Evolutionary conservation across 148 eudicot species (phyloP).

Genomic region (Arctostaphylos glauca): DNA sequence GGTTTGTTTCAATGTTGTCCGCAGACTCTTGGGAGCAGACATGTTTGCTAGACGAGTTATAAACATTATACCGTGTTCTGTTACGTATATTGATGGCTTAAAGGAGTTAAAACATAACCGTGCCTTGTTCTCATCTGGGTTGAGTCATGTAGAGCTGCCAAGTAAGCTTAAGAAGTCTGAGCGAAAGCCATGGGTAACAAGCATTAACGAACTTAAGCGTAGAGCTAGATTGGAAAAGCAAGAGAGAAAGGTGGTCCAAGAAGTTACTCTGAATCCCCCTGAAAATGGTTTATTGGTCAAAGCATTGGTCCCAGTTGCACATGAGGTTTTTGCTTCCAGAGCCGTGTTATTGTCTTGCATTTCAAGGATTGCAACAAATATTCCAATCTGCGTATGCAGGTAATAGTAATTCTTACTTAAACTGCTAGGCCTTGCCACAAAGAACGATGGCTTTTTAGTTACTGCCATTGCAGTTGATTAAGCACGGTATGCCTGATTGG

Average conservation of each 20-base stretch:
- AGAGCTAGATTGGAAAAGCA: constrained; percentile 36
- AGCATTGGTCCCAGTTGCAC: constrained; percentile 36
- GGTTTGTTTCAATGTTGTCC: not conserved
- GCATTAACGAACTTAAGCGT: constrained; percentile 41
- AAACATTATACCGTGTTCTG: not conserved
- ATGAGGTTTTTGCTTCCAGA: constrained; percentile 36
- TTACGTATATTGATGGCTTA: not conserved
- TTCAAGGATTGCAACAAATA: constrained; percentile 24
- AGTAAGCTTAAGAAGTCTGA: constrained; percentile 37
- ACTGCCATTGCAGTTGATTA: not conserved
- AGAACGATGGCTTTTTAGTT: not conserved
- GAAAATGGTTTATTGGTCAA: constrained; percentile 45
- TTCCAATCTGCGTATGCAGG: constrained; percentile 36
- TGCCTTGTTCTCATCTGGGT: constrained; percentile 23
- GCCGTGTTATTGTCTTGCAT: constrained; percentile 21
- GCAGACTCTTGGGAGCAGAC: constrained; percentile 8
- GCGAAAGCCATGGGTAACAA: constrained; percentile 45
- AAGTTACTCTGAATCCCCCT: constrained; percentile 31
- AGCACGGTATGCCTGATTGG: not conserved
- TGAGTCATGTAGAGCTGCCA: constrained; percentile 25
- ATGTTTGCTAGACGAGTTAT: constrained; percentile 19
- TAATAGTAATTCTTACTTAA: not conserved
- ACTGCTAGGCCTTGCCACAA: not conserved
- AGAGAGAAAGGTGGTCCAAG: constrained; percentile 27
- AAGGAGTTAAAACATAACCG: constrained; percentile 9